Evolutionary conservation across 1,139 yeast species (phyloP), one percentile per base, ranked within the genome.

Genomic region (Suhomyces coccinellae): DNA sequence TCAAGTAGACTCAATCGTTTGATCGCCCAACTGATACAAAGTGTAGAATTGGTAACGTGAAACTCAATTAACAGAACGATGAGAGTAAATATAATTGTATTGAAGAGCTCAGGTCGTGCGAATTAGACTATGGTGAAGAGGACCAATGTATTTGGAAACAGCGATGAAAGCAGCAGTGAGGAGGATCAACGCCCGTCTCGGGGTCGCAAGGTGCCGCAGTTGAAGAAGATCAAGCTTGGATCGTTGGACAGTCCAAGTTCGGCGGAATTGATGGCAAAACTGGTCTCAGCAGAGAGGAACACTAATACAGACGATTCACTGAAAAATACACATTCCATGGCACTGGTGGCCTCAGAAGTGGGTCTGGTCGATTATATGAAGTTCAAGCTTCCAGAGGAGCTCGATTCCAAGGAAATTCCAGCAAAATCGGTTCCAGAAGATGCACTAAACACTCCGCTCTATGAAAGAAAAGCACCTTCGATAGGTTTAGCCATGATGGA

Each of bases 401-500:
- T 11, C 1, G 9, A 22, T 11, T 8, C 14, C 8, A 20, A 13
- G 12, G 15, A 24, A 5, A 28, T 12, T 5, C 3, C 26, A 3
- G 17, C 13, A 12, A 17, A 24, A 15, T 12, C 24, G 1, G 35
- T 6, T 12, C 14, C 26, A 10, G 33, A 42, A 20, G 36, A 36
- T n/a, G 45, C 45, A 8, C 26, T 46, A 4, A 35, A 43, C 16
- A 37, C 36, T 12, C 49, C 54, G 8, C 32, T 53, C 6, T 48
- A 50, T 26, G 50, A 43, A 14, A 24, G 45, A 27, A 27, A 30
- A 20, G 39, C 30, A 1, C 37, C 58, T 8, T 72, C 80, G 0
- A 67, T 73, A 38, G 85, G 83, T 0, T 62, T 77, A 24, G 52
- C 66, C 7, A 79, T 80, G 48, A 79, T 80, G 85, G 63, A 69